Base-by-base conservation (phyloP, 345 rosid genomes). In the Melaleuca alternifolia region DNA sequence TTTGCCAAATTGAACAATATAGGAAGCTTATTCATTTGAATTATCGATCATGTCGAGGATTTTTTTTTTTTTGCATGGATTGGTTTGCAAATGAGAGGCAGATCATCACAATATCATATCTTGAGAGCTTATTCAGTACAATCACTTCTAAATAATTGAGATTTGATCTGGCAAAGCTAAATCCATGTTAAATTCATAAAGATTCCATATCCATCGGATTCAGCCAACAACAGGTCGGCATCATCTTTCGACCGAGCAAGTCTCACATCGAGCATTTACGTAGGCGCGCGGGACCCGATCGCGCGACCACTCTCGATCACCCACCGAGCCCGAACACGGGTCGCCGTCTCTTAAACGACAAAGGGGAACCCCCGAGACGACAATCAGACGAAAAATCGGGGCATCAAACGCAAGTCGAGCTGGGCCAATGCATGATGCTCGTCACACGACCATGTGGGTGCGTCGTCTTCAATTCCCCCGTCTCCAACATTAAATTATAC, bases 221-320 rank as follows among this genome's bases (percentile, higher is more conserved):
- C 20, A 28, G 14, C 33, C 7, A 37, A 28, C 71, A 59, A 59
- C 0, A 1, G 75, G 14, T 2, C 2, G 41, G 20, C 41, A 26
- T 20, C 14, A 61, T 61, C 41, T 28, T 61, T 0, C 0, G 1
- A 0, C 10, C 0, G 4, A 61, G 41, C 28, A 41, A 5, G 41
- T 61, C 75, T 28, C 75, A 30, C 75, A 61, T 28, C 1, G 5
- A 61, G 75, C 41, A 14, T 37, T 61, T 28, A 28, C 7, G 28
- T 61, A 28, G 75, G 41, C 28, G 41, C 1, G 2, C 0, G 7
- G 37, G 75, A 61, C 71, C 71, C 71, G 6, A 12, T 59, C 14
- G 18, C 9, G 0, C 18, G 37, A n/a, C 71, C 33, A 30, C 33
- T n/a, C 33, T 59, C 5, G 33, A 59, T 59, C 9, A 4, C 18